These are phyloP conservation scores for Boechera retrofracta DNA, from an alignment of 345 rosid species.

Conservation along the genomic window DNA sequence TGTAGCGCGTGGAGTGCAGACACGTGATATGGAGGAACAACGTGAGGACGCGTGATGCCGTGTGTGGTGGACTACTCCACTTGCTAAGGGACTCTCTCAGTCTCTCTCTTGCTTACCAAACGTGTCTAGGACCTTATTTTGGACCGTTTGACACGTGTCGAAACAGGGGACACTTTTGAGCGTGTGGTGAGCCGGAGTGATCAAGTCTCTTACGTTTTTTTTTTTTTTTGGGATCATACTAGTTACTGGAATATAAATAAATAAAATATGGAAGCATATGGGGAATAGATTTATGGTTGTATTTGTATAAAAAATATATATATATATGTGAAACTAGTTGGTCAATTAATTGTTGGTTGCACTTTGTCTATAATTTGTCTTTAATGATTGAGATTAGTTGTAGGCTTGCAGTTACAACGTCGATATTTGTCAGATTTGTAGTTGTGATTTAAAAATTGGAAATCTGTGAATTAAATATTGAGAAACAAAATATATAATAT, in stretches of 20 bases:
- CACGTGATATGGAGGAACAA: slow-evolving; percentile 40
- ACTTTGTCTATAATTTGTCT: neutral
- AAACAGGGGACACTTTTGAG: slow-evolving; percentile 28
- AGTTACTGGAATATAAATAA: neutral
- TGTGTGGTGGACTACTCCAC: slow-evolving; percentile 30
- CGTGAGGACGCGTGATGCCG: slow-evolving; percentile 43
- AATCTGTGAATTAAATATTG: neutral
- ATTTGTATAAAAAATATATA: neutral
- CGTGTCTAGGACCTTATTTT: slow-evolving; percentile 35
- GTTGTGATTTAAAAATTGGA: neutral
- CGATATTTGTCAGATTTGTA: slow-evolving; percentile 9
- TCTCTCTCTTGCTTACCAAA: slow-evolving; percentile 18
- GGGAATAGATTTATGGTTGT: slow-evolving; percentile 5
- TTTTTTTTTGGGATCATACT: neutral
- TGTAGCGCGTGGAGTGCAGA: slow-evolving; percentile 32
- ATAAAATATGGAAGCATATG: neutral
- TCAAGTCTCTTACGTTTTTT: slow-evolving; percentile 26
- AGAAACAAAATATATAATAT: neutral
- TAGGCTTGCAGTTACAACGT: slow-evolving; percentile 37
- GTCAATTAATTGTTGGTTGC: slow-evolving; percentile 41
- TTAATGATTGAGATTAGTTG: slow-evolving; percentile 28
- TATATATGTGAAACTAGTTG: slow-evolving; percentile 1
- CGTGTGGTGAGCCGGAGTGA: slow-evolving; percentile 24
- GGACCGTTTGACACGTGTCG: slow-evolving; percentile 42
- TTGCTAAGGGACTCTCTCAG: no score